These are phyloP conservation scores for Clavispora santaluciae DNA, from an alignment of 805 yeast genomes.

Conservation along the genomic window DNA sequence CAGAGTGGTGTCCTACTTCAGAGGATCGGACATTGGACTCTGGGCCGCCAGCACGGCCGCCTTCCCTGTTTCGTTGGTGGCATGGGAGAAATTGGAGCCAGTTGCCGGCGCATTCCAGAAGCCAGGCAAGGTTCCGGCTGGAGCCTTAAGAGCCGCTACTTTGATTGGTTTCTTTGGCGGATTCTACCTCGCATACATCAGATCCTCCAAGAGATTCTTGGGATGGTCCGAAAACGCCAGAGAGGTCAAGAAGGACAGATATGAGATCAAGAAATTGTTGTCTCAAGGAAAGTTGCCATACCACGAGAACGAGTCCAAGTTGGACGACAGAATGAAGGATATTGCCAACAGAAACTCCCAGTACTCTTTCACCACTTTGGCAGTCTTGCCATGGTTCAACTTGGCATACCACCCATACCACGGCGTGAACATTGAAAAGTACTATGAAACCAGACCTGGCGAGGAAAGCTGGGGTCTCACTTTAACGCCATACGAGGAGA, in stretches of 20 bases:
- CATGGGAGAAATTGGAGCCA: slow-evolving; percentile 43
- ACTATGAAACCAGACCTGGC: slow-evolving; percentile 48
- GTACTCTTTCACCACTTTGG: slow-evolving; percentile 55
- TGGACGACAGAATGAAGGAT: slow-evolving; percentile 67
- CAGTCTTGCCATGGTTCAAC: slow-evolving; percentile 78
- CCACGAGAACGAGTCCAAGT: slow-evolving; percentile 49
- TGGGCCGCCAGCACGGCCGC: slow-evolving; percentile 41
- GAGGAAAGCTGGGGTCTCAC: slow-evolving; percentile 55
- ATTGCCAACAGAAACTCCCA: slow-evolving; percentile 75
- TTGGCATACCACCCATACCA: slow-evolving; percentile 77
- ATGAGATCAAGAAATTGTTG: slow-evolving; percentile 62
- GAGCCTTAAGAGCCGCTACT: slow-evolving; percentile 54
- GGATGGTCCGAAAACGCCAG: slow-evolving; percentile 69
- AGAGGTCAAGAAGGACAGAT: slow-evolving; percentile 71
- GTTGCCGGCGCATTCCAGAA: slow-evolving; percentile 37
- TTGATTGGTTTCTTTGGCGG: slow-evolving; percentile 69
- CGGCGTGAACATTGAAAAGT: slow-evolving; percentile 55
- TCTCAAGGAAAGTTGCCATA: slow-evolving; percentile 64
- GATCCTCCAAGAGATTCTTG: slow-evolving; percentile 67
- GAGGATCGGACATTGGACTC: slow-evolving; percentile 58
- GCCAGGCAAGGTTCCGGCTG: slow-evolving; percentile 49
- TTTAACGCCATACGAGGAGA: slow-evolving; percentile 48
- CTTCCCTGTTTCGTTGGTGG: slow-evolving; percentile 37
- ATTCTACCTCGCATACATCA: slow-evolving; percentile 62
- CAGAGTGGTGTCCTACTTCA: slow-evolving; percentile 67